Conservation (phyloP, 805 yeast species). For the Zygoascus bituminiphila region DNA sequence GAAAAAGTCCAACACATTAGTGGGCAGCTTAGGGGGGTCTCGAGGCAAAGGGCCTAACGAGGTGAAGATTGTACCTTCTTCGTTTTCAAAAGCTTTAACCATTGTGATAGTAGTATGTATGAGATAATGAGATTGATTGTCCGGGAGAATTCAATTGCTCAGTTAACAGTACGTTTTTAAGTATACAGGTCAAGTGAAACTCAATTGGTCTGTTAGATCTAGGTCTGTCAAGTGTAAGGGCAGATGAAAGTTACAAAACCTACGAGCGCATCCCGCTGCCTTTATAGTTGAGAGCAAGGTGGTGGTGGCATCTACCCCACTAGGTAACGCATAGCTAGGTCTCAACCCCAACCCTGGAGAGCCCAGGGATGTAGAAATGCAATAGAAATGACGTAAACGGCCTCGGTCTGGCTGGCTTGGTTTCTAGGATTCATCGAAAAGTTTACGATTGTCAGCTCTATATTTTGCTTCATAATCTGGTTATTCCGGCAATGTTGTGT, state of each 20-base stretch:
- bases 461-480: no score
- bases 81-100: constrained; percentile 16
- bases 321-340: not conserved
- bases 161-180: no score
- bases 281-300: not conserved
- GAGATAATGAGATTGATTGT: no score
- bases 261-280: not conserved
- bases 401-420: no score
- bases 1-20: constrained; percentile 56
- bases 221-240: no score
- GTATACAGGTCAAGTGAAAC: no score
- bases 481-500: no score
- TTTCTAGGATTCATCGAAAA: no score
- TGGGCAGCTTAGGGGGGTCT: constrained; percentile 43
- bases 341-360: not conserved
- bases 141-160: not conserved
- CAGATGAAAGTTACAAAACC: not conserved
- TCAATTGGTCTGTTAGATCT: no score
- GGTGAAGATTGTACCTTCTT: constrained; percentile 22
- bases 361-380: no score
- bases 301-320: not conserved
- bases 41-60: constrained; percentile 41
- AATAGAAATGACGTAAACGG: no score
- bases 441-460: no score
- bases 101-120: not conserved